phyloP scores from a whole-genome alignment of 305 asterid species.

The Fraxinus albicans region DNA sequence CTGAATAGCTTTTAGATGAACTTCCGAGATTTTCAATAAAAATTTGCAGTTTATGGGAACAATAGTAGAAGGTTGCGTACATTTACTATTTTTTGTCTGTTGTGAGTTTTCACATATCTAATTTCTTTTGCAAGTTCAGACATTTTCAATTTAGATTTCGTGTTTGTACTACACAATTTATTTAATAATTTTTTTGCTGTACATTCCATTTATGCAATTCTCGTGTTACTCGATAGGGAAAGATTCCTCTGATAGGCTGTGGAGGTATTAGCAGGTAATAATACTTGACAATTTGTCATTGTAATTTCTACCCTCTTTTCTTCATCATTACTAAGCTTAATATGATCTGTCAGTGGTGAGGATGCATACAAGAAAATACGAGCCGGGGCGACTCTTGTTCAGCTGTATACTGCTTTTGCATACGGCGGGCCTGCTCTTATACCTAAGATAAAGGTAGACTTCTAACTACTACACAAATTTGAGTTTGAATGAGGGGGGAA shows the following conservation, averaged over 20 bases:
- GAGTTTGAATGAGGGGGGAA: neutral
- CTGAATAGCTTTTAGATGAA: neutral
- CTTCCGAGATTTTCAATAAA: neutral
- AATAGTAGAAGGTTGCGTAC: neutral
- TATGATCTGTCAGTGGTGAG: slow-evolving; percentile 59
- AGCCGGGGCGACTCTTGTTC: slow-evolving; percentile 93
- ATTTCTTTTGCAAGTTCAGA: neutral
- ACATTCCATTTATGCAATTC: slow-evolving; percentile 10
- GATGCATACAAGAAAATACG: slow-evolving; percentile 94
- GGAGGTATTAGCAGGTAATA: slow-evolving; percentile 94
- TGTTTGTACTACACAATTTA: neutral
- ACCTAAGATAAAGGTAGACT: slow-evolving; percentile 77
- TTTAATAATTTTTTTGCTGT: neutral
- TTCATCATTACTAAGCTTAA: slow-evolving; percentile 12
- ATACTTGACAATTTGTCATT: neutral
- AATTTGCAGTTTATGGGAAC: neutral
- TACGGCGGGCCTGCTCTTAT: slow-evolving; percentile 97
- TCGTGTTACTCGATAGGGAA: slow-evolving; percentile 52
- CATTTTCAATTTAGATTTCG: neutral
- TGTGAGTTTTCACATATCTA: neutral
- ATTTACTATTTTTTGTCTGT: neutral
- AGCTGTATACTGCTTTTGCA: slow-evolving; percentile 92
- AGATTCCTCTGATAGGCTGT: slow-evolving; percentile 85
- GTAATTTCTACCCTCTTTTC: neutral
- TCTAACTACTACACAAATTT: neutral